phyloP scores from a whole-genome alignment of 352 stramenopile genomes.

The Globisporangium middletonii region DNA sequence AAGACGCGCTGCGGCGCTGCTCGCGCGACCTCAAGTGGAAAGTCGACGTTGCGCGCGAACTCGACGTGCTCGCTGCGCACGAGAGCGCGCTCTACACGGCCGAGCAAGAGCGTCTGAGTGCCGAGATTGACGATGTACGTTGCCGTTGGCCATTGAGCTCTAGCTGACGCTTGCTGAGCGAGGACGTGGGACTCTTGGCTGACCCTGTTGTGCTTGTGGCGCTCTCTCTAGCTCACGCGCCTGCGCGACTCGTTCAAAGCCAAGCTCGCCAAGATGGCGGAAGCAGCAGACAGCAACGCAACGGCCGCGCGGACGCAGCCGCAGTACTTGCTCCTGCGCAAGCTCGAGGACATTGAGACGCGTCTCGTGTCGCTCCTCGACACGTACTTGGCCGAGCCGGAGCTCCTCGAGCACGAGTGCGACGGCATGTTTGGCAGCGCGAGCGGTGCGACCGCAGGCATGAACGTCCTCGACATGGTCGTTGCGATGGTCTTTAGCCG shows the following conservation, averaged over 20 bases:
- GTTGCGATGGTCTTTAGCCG: constrained; percentile 81
- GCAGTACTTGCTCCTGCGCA: constrained; percentile 58
- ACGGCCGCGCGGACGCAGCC: constrained; percentile 14
- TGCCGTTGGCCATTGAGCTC: neutral
- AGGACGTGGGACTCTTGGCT: too few relatives aligned
- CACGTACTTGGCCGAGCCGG: constrained; percentile 47
- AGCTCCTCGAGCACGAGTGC: constrained; percentile 43
- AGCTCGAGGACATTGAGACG: constrained; percentile 79
- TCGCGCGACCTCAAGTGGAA: constrained; percentile 83
- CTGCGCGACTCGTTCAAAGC: constrained; percentile 65
- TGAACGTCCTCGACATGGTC: constrained; percentile 86
- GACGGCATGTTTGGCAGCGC: constrained; percentile 33
- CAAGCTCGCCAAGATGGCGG: constrained; percentile 36
- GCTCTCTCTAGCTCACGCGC: constrained; percentile 29
- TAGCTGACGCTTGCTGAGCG: neutral
- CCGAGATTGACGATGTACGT: constrained; percentile 69
- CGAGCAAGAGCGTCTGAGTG: constrained; percentile 45
- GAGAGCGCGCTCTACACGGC: constrained; percentile 41
- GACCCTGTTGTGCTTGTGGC: neutral
- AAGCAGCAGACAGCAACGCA: neutral
- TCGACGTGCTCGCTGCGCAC: constrained; percentile 64
- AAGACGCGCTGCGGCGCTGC: constrained; percentile 64
- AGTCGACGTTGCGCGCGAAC: constrained; percentile 50
- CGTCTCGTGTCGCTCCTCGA: constrained; percentile 53
- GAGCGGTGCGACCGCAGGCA: constrained; percentile 20